phyloP scores from a whole-genome alignment of 768 basidiomycete species.

The Tricholoma flavovirens region DNA sequence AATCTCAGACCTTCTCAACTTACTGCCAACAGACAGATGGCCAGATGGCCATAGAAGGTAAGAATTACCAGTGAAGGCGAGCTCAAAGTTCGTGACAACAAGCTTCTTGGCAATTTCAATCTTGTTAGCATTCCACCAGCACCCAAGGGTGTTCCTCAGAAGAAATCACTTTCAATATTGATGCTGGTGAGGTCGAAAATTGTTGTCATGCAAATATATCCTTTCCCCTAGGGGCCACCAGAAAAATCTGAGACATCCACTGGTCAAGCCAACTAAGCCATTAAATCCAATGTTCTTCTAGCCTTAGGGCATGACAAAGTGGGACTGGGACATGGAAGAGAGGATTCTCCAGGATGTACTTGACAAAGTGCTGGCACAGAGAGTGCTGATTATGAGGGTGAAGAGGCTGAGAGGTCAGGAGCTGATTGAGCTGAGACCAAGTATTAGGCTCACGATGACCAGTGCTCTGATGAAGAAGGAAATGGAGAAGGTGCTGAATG shows the following conservation, averaged over 20 bases:
- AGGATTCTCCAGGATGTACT: slow-evolving; percentile 84
- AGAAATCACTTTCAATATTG: slow-evolving; percentile 95
- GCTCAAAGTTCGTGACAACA: slow-evolving; percentile 97
- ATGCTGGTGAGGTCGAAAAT: slow-evolving; percentile 58
- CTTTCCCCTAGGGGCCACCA: too few relatives aligned
- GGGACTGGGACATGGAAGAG: slow-evolving; percentile 72
- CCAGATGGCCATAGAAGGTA: slow-evolving; percentile 99
- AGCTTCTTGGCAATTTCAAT: slow-evolving; percentile 98
- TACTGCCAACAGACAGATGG: slow-evolving; percentile 99
- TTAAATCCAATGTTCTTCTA: slow-evolving; percentile 45
- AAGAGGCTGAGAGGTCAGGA: slow-evolving; percentile 84
- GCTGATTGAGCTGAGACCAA: slow-evolving; percentile 72
- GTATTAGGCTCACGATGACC: slow-evolving; percentile 77
- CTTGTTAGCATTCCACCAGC: slow-evolving; percentile 94
- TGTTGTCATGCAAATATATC: neutral
- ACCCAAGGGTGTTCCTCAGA: slow-evolving; percentile 78
- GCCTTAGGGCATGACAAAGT: slow-evolving; percentile 39
- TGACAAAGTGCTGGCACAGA: slow-evolving; percentile 75
- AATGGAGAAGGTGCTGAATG: slow-evolving; percentile 76
- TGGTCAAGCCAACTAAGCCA: slow-evolving; percentile 33
- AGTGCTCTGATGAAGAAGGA: slow-evolving; percentile 84
- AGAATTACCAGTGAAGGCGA: slow-evolving; percentile 99
- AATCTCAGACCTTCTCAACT: slow-evolving; percentile 98
- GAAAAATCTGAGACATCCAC: too few relatives aligned
- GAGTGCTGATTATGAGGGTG: slow-evolving; percentile 81